Percentiles rank a stretch among this genome's conserved stretches.
phyloP scores from a whole-genome alignment of 768 basidiomycete genomes.

The Rhizopogon vesiculosus region DNA sequence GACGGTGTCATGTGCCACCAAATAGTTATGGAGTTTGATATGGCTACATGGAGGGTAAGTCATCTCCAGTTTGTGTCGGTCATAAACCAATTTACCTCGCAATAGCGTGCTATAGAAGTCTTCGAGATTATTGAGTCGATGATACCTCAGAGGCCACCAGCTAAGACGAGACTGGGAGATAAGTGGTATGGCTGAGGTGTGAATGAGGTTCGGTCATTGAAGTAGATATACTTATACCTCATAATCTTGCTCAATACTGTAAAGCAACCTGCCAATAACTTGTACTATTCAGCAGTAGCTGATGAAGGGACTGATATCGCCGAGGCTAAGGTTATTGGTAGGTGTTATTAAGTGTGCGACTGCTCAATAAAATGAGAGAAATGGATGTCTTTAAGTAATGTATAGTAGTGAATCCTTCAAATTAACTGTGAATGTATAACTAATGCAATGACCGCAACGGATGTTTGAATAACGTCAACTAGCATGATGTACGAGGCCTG shows the following conservation, averaged over 20 bases:
- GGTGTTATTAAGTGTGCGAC: too few relatives aligned
- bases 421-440: background rate
- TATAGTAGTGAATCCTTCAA: background rate
- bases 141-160: conserved; percentile 71
- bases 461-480: conserved; percentile 4
- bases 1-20: conserved; percentile 72
- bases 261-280: background rate
- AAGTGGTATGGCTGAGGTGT: conserved; percentile 65
- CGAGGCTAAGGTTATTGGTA: too few relatives aligned
- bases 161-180: conserved; percentile 49
- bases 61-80: background rate
- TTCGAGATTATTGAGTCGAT: conserved; percentile 74
- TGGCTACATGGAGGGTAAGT: conserved; percentile 81
- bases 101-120: conserved; percentile 79
- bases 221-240: background rate
- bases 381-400: background rate
- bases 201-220: background rate
- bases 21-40: conserved; percentile 88
- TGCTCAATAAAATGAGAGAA: too few relatives aligned
- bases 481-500: conserved; percentile 59
- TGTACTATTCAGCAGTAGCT: background rate
- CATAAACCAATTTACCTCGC: background rate
- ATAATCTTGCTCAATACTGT: background rate
- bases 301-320: too few relatives aligned
- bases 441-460: background rate